Conservation (phyloP, 2,329 filamentous ascomycete genomes). For the Sporothrix mexicana region DNA sequence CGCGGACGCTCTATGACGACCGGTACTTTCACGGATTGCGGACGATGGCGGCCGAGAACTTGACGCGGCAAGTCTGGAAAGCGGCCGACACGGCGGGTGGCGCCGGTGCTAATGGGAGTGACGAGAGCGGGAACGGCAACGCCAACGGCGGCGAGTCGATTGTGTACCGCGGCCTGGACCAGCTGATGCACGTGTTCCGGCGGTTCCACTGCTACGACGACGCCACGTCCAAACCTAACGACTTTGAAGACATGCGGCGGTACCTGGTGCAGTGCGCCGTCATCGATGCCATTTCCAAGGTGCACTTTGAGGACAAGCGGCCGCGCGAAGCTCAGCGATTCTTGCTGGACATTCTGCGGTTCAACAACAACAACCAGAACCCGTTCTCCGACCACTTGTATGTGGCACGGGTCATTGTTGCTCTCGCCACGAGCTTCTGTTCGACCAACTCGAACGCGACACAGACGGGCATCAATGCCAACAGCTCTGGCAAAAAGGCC, state of each 20-base stretch:
- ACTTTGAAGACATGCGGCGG: conserved; percentile 84
- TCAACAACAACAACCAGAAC: conserved; percentile 95
- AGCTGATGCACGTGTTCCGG: conserved; percentile 81
- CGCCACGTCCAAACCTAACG: conserved; percentile 84
- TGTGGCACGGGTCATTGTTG: conserved; percentile 76
- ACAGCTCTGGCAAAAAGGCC: conserved; percentile 36
- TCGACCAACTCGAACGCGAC: conserved; percentile 44
- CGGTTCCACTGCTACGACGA: conserved; percentile 85
- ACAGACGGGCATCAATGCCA: conserved; percentile 33
- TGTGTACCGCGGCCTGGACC: conserved; percentile 54
- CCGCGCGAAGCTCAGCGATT: conserved; percentile 81
- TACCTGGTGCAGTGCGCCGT: conserved; percentile 88
- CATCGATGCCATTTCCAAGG: conserved; percentile 76
- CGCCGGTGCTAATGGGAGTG: conserved; percentile 11
- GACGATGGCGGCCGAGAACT: conserved; percentile 77
- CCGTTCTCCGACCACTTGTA: conserved; percentile 89
- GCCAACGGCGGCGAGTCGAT: conserved; percentile 25
- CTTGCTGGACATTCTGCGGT: conserved; percentile 84
- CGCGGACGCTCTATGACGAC: conserved; percentile 86
- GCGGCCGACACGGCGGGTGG: conserved; percentile 30
- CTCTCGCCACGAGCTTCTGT: conserved; percentile 65
- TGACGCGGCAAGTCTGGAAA: conserved; percentile 71
- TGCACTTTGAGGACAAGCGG: conserved; percentile 80
- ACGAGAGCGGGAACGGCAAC: conserved; percentile 2
- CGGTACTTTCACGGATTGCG: conserved; percentile 95